phyloP scores from a whole-genome alignment of 345 rosid species.

The Acer negundo region DNA sequence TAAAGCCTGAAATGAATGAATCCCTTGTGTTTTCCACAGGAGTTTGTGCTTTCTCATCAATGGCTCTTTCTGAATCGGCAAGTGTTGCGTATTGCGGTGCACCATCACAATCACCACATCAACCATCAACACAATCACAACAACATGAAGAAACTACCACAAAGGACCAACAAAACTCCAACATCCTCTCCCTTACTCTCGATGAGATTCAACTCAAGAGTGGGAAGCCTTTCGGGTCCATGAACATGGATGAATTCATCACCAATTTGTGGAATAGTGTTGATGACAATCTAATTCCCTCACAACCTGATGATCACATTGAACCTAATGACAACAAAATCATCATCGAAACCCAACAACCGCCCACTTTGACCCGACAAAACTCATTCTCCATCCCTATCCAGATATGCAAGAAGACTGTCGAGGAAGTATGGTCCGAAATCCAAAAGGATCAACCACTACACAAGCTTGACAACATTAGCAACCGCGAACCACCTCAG shows the following conservation, averaged over 20 bases:
- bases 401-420: conserved; percentile 79
- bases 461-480: conserved; percentile 17
- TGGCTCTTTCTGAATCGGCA: conserved; percentile 26
- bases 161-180: conserved; percentile 39
- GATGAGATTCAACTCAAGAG: conserved; percentile 80
- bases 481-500: conserved; percentile 32
- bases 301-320: conserved; percentile 21
- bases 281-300: conserved; percentile 43
- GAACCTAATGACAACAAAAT: conserved; percentile 8
- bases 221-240: conserved; percentile 75
- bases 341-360: neutral
- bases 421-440: conserved; percentile 87
- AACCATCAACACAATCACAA: conserved; percentile 12
- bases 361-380: conserved; percentile 43
- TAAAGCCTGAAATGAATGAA: neutral
- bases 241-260: conserved; percentile 94
- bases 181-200: conserved; percentile 71
- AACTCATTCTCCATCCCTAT: conserved; percentile 75
- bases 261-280: conserved; percentile 65
- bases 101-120: conserved; percentile 12
- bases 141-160: conserved; percentile 9
- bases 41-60: neutral
- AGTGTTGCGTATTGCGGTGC: conserved; percentile 1
- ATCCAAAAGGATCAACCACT: conserved; percentile 60
- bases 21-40: neutral